phyloP scores from a whole-genome alignment of 768 basidiomycete genomes.

The Suillus lakei region DNA sequence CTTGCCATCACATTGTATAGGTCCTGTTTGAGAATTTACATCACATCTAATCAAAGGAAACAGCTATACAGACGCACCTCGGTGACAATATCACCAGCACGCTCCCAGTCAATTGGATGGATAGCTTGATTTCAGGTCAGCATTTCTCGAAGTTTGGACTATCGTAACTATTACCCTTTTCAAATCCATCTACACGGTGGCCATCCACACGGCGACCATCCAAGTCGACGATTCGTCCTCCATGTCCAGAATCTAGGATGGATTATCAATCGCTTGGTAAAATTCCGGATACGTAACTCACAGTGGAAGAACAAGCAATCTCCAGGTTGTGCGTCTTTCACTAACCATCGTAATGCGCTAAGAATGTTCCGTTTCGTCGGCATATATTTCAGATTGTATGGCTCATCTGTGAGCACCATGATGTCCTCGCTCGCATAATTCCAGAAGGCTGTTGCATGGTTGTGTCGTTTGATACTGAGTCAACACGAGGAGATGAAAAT shows the following conservation, averaged over 20 bases:
- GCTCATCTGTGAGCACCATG: slow-evolving; percentile 52
- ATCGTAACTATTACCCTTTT: background rate
- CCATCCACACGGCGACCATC: background rate
- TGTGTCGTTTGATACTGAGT: background rate
- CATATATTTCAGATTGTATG: slow-evolving; percentile 36
- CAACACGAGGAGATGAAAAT: background rate
- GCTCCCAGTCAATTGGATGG: slow-evolving; percentile 2
- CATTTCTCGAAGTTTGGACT: background rate
- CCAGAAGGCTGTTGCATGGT: slow-evolving; percentile 34
- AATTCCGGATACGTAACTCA: background rate
- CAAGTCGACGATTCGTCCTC: slow-evolving; percentile 4
- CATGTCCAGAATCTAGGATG: slow-evolving; percentile 3
- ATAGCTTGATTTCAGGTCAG: slow-evolving; percentile 4
- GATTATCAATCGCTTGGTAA: background rate
- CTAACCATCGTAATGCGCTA: slow-evolving; percentile 60
- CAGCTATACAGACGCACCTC: background rate
- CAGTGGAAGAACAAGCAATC: slow-evolving; percentile 77
- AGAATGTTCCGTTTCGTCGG: slow-evolving; percentile 55
- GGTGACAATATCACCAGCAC: slow-evolving; percentile 1
- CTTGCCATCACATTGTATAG: slow-evolving; percentile 4
- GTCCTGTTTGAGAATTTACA: background rate
- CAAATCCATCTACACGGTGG: background rate
- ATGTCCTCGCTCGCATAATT: slow-evolving; percentile 51
- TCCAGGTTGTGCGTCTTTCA: slow-evolving; percentile 59
- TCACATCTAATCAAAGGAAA: background rate